Conservation (phyloP, 169 alveolate genomes). For the Plasmodium yoelii region DNA sequence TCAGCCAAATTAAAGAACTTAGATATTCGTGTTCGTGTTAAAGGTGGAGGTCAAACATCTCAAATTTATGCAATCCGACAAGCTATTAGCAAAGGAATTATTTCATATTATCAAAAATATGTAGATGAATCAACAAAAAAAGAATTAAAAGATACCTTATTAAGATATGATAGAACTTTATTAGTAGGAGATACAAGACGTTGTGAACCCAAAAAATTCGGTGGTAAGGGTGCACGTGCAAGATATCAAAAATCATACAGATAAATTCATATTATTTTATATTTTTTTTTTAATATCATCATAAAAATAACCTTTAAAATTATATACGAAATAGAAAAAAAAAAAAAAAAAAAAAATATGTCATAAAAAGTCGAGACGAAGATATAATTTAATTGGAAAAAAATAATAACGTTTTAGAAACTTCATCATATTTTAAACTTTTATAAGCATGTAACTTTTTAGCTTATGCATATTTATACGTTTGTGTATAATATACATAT, state of each 20-base stretch:
- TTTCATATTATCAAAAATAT: conserved; percentile 97
- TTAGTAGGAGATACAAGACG: conserved; percentile 99
- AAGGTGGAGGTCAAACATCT: conserved; percentile 99
- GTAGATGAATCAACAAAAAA: conserved; percentile 96
- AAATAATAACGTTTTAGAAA: too few species aligned
- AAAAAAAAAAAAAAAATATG: background rate
- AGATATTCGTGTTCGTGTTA: conserved; percentile 98
- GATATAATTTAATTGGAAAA: too few species aligned
- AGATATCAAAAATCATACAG: conserved; percentile 99
- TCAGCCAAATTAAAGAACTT: conserved; percentile 92
- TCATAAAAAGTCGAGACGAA: too few species aligned
- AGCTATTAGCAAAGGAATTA: conserved; percentile 99
- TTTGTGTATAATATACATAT: too few species aligned
- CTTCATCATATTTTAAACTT: too few species aligned
- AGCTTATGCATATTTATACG: too few species aligned
- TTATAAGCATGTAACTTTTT: too few species aligned
- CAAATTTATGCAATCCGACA: conserved; percentile 97
- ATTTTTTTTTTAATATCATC: background rate
- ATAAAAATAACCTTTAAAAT: background rate
- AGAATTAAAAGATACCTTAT: conserved; percentile 94
- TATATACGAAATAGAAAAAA: background rate
- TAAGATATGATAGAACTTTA: conserved; percentile 98
- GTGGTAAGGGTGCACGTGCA: conserved; percentile 99
- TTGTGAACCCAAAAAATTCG: conserved; percentile 99
- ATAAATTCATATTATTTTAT: conserved; percentile 72